Evolutionary conservation across 1,284 basidiomycete species (phyloP).

Genomic region (Coniferiporia sulphurascens): DNA sequence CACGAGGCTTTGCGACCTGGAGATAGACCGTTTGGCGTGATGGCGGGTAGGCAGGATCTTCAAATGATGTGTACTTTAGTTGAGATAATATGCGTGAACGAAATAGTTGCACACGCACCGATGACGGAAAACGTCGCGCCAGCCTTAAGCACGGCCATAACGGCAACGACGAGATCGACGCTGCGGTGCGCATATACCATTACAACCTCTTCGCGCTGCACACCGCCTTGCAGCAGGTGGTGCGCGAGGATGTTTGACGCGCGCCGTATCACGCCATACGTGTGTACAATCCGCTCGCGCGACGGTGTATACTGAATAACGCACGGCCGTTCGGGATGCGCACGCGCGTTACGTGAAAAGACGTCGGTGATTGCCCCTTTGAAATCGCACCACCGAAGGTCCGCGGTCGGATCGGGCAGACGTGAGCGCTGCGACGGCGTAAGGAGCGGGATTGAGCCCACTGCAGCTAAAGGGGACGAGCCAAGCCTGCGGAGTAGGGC

Average conservation of each 20-base stretch:
- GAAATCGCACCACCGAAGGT: constrained; percentile 96
- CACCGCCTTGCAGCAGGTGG: constrained; percentile 79
- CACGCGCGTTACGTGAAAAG: constrained; percentile 78
- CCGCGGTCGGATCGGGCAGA: constrained; percentile 83
- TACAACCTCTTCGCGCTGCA: constrained; percentile 93
- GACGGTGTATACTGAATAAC: constrained; percentile 75
- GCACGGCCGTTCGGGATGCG: constrained; percentile 76
- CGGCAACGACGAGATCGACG: constrained; percentile 95
- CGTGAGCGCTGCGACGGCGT: constrained; percentile 66
- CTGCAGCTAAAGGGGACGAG: constrained; percentile 51
- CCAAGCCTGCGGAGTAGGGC: constrained; percentile 75
- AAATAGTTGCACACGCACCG: constrained; percentile 45
- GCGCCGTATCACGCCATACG: constrained; percentile 78
- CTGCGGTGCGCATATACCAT: constrained; percentile 99
- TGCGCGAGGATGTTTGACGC: constrained; percentile 92
- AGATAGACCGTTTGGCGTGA: constrained; percentile 95
- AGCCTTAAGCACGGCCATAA: constrained; percentile 95
- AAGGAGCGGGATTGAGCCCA: constrained; percentile 79
- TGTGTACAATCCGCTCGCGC: constrained; percentile 62
- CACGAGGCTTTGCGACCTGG: constrained; percentile 91
- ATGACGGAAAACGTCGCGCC: constrained; percentile 98
- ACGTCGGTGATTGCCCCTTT: constrained; percentile 95
- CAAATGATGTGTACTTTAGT: background rate
- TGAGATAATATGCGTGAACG: background rate
- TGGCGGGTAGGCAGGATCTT: constrained; percentile 96